These are phyloP conservation scores for Leishmania major DNA, from an alignment of 208 protist genomes.

Conservation along the genomic window DNA sequence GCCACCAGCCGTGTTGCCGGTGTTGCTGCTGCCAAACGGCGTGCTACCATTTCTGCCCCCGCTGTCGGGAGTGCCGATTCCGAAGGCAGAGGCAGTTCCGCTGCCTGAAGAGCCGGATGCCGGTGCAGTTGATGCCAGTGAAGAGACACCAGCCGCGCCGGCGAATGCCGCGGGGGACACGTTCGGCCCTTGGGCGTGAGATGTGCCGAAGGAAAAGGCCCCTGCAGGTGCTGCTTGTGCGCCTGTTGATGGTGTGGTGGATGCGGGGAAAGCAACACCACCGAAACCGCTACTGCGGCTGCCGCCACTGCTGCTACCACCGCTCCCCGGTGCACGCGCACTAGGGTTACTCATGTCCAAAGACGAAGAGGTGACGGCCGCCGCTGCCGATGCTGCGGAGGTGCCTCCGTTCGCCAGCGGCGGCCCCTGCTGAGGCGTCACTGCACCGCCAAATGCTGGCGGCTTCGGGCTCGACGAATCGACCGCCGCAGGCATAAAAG, in stretches of 20 bases:
- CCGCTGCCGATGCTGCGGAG: background rate
- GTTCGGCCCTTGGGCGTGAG: background rate
- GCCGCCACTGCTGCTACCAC: background rate
- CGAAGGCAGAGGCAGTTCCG: background rate
- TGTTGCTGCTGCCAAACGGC: background rate
- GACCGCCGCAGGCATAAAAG: background rate
- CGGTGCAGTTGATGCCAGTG: background rate
- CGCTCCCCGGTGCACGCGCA: background rate
- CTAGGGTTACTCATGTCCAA: background rate
- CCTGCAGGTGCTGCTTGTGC: background rate
- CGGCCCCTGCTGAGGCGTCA: background rate
- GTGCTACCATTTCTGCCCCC: background rate
- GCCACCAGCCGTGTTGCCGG: background rate
- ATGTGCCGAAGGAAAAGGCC: conserved; percentile 1
- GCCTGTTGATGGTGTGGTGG: background rate
- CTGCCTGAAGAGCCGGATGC: background rate
- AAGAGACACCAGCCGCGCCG: background rate
- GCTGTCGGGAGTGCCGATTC: background rate
- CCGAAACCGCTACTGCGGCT: background rate
- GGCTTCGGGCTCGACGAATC: background rate
- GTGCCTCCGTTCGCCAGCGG: background rate
- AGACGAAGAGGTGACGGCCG: background rate
- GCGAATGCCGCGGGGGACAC: background rate
- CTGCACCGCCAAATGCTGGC: background rate
- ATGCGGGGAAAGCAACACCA: background rate